Evolutionary conservation across 768 basidiomycete species (phyloP).

Genomic region (Erythrobasidium yunnanense): DNA sequence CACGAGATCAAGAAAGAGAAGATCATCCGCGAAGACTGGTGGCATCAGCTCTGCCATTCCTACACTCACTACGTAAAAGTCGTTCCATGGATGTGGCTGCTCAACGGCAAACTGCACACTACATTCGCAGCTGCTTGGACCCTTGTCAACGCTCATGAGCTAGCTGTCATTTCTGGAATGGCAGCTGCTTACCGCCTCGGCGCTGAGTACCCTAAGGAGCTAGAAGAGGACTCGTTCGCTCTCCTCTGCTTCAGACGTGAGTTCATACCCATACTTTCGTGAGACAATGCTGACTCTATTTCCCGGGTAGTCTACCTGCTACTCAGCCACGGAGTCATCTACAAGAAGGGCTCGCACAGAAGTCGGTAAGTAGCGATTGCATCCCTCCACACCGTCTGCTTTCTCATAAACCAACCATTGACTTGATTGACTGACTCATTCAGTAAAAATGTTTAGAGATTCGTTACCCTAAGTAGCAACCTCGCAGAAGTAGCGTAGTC

Average conservation of each 20-base stretch:
- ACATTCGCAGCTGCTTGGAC: slow-evolving; percentile 45
- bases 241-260: slow-evolving; percentile 24
- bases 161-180: slow-evolving; percentile 42
- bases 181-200: slow-evolving; percentile 45
- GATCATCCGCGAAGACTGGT: slow-evolving; percentile 39
- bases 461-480: not conserved
- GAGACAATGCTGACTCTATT: not conserved
- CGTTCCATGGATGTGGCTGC: slow-evolving; percentile 42
- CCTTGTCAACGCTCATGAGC: slow-evolving; percentile 44
- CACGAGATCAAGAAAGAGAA: slow-evolving; percentile 44
- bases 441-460: not conserved
- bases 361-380: not conserved
- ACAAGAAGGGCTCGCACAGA: slow-evolving; percentile 23
- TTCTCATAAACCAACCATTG: not conserved
- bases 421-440: not conserved
- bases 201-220: slow-evolving; percentile 43
- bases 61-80: slow-evolving; percentile 33
- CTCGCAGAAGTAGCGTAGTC: not conserved
- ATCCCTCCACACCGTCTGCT: not conserved
- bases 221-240: slow-evolving; percentile 43
- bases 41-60: slow-evolving; percentile 24
- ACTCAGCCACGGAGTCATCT: slow-evolving; percentile 19
- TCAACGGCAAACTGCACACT: slow-evolving; percentile 42
- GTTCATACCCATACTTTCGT: not conserved
- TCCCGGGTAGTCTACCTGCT: slow-evolving; percentile 8